phyloP scores from a whole-genome alignment of 2,329 filamentous ascomycete species.

The Plectosphaerella sp. region DNA sequence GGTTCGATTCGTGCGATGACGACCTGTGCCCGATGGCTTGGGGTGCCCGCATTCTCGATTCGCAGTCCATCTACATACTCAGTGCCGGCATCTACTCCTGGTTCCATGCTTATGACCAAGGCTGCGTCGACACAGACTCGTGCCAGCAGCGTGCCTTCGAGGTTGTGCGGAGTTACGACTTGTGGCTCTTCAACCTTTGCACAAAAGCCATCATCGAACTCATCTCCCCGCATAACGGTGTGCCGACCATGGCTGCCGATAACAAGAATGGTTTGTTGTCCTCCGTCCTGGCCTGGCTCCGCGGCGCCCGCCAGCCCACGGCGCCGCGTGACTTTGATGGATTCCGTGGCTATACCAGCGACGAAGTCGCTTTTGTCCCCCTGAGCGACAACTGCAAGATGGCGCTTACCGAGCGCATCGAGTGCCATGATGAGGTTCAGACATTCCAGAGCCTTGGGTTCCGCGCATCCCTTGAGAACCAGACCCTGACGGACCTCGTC shows the following conservation, averaged over 20 bases:
- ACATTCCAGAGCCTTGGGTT: not conserved
- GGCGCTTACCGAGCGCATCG: not conserved
- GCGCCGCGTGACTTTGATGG: conserved; percentile 4
- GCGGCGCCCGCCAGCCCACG: conserved; percentile 7
- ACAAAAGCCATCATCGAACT: conserved; percentile 12
- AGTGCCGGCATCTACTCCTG: conserved; percentile 22
- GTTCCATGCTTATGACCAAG: conserved; percentile 19
- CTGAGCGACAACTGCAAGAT: not conserved
- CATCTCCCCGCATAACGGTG: not conserved
- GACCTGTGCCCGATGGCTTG: conserved; percentile 17
- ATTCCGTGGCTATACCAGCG: not conserved
- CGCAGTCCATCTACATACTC: conserved; percentile 15
- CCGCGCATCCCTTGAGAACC: not conserved
- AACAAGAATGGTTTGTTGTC: not conserved
- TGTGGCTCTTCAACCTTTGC: conserved; percentile 18
- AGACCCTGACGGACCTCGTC: not conserved
- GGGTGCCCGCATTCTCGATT: conserved; percentile 16
- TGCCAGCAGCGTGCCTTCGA: conserved; percentile 18
- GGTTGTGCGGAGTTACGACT: conserved; percentile 11
- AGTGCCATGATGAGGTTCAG: not conserved
- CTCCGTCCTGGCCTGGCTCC: not conserved
- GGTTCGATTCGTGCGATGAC: conserved; percentile 7
- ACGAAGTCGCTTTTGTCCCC: not conserved
- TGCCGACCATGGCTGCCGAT: not conserved
- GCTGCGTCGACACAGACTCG: conserved; percentile 14